Base-by-base conservation (phyloP, 805 yeast species). In the Zygosaccharomyces bailii region DNA sequence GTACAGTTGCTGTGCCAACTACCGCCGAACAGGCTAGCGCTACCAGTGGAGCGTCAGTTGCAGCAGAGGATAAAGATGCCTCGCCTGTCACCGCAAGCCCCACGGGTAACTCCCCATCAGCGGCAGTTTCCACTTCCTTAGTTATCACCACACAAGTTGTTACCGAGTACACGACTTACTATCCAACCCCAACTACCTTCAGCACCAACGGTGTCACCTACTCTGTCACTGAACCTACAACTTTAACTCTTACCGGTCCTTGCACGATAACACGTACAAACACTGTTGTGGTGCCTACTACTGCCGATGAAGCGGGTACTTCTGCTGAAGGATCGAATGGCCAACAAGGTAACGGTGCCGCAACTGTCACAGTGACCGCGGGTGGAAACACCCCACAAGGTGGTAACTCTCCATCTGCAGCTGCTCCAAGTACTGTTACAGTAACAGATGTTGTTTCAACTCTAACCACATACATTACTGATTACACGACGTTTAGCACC, bases 221-320 rank as follows among this genome's bases (percentile, higher is more conserved):
- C 78, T 78, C 84, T 53, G 87, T 83, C 64, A 79, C 89, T 50
- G 81, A 67, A 59, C 80, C 91, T 50, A 84, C 91, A 66, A 85
- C 93, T 57, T 69, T 86, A 59, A 85, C 93, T 67, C 75, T 86
- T 78, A 84, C 93, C 60, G 82, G 85, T 70, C 90, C 89, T 65
- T 86, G 95, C 76, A 84, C 90, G 63, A 59, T 80, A 60, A 45
- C 53, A n/a, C 33, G 9, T n/a, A 38, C 42, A 8, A 27, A 27
- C 14, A 27, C 42, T 5, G n/a, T 35, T 5, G 14, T 4, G 2
- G 31, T 27, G 31, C 31, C 31, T 5, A 27, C 31, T 4, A n/a
- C 31, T n/a, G 16, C 14, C 14, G 13, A 10, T 4, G 31, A 10
- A 27, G n/a, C n/a, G n/a, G n/a, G n/a, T n/a, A n/a, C n/a, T n/a